Percentiles rank a stretch among this genome's conserved stretches.
Evolutionary conservation across 192 early-diverging fungal species (phyloP).

Genomic region (Jimgerdemannia lactiflua): DNA sequence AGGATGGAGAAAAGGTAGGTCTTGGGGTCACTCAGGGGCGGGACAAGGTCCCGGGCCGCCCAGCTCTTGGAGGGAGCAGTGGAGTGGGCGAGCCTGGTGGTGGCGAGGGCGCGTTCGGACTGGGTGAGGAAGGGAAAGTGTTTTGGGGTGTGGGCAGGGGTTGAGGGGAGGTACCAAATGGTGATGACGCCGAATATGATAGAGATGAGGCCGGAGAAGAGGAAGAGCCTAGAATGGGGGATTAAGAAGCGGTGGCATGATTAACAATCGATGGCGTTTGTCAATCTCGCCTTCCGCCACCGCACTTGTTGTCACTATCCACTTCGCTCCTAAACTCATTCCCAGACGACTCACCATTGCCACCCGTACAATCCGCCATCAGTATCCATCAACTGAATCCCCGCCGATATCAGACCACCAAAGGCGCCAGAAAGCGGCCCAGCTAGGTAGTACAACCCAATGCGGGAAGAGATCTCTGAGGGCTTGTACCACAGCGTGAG

Average conservation of each 20-base stretch:
- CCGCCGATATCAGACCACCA: slow-evolving; percentile 30
- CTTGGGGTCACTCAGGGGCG: not conserved
- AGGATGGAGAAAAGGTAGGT: slow-evolving; percentile 5
- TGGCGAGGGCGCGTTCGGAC: slow-evolving; percentile 3
- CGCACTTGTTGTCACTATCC: too few species aligned
- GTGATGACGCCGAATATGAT: slow-evolving; percentile 10
- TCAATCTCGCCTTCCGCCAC: too few species aligned
- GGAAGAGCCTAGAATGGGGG: not conserved
- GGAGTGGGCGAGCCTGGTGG: not conserved
- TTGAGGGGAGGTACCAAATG: slow-evolving; percentile 11
- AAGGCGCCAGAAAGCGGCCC: slow-evolving; percentile 43
- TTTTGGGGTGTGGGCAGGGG: not conserved
- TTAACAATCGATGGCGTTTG: too few species aligned
- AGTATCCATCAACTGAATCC: slow-evolving; percentile 10
- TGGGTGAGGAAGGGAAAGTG: not conserved
- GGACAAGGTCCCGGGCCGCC: slow-evolving; percentile 2
- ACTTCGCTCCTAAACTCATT: too few species aligned
- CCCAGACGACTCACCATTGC: not conserved
- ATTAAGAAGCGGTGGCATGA: too few species aligned
- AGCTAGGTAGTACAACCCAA: slow-evolving; percentile 46
- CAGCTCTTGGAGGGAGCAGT: not conserved
- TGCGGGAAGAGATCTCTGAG: slow-evolving; percentile 37
- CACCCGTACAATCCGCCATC: slow-evolving; percentile 10
- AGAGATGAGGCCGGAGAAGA: slow-evolving; percentile 11
- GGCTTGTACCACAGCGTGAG: slow-evolving; percentile 51